Percentiles rank a stretch among this genome's conserved stretches.
phyloP scores from a whole-genome alignment of 2,329 filamentous ascomycete genomes.

The Verticillium albo-atrum region DNA sequence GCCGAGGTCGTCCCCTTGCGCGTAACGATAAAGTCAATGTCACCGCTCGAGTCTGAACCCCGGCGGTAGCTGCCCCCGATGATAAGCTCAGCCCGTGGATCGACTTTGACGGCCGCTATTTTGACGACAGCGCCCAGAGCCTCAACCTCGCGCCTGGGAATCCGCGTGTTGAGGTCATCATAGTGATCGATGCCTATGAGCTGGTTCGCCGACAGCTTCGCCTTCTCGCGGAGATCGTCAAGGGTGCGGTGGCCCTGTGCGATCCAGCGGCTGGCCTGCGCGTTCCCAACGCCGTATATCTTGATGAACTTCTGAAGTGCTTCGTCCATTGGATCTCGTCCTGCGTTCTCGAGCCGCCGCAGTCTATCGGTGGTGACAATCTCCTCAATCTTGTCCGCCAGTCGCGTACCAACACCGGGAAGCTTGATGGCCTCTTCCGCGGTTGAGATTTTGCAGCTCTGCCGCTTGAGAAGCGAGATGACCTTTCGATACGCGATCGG shows the following conservation, averaged over 20 bases:
- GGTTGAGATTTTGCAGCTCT: slow-evolving; percentile 59
- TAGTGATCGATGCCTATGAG: slow-evolving; percentile 74
- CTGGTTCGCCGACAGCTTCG: slow-evolving; percentile 64
- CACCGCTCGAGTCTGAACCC: slow-evolving; percentile 68
- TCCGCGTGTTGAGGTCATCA: slow-evolving; percentile 71
- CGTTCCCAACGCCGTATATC: slow-evolving; percentile 73
- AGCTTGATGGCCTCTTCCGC: slow-evolving; percentile 65
- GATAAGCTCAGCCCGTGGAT: slow-evolving; percentile 63
- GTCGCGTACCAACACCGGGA: slow-evolving; percentile 63
- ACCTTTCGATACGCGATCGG: slow-evolving; percentile 71
- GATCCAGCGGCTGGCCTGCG: slow-evolving; percentile 71
- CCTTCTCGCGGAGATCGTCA: slow-evolving; percentile 61
- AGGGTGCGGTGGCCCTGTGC: slow-evolving; percentile 70
- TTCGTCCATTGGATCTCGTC: slow-evolving; percentile 60
- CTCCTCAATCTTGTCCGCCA: slow-evolving; percentile 86
- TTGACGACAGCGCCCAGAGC: slow-evolving; percentile 63
- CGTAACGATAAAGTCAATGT: slow-evolving; percentile 83
- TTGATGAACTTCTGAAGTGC: slow-evolving; percentile 66
- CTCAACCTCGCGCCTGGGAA: slow-evolving; percentile 72
- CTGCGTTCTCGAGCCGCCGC: slow-evolving; percentile 65
- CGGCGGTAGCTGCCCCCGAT: slow-evolving; percentile 83
- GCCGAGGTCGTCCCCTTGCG: slow-evolving; percentile 51
- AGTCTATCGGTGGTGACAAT: slow-evolving; percentile 73
- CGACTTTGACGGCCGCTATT: slow-evolving; percentile 52
- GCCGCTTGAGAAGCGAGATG: slow-evolving; percentile 66